Conservation (phyloP, 75 land plant genomes). For the Pinus tabuliformis region DNA sequence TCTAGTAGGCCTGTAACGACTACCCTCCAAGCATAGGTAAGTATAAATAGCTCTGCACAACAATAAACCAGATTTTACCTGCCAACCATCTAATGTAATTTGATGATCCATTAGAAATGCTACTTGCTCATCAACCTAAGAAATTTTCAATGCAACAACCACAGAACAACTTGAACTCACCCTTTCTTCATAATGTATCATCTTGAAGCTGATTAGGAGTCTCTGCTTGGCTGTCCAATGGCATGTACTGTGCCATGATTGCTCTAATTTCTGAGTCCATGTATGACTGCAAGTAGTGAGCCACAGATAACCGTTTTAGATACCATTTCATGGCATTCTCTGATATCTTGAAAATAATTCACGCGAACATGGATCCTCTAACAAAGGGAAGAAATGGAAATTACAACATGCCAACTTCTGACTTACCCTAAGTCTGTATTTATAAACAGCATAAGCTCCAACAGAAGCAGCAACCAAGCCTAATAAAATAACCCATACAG, state of each 20-base stretch:
- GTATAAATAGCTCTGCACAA: background rate
- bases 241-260: constrained; percentile 5
- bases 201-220: background rate
- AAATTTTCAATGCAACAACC: constrained; percentile 4
- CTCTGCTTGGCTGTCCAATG: background rate
- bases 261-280: constrained; percentile 8
- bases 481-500: constrained; percentile 53
- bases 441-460: constrained; percentile 80
- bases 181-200: constrained; percentile 10
- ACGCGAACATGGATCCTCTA: background rate
- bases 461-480: constrained; percentile 52
- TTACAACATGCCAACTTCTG: constrained; percentile 4
- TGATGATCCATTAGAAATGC: background rate
- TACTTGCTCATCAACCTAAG: background rate
- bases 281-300: constrained; percentile 24
- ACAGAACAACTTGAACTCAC: background rate
- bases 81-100: background rate
- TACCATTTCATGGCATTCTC: background rate
- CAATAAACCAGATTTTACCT: background rate
- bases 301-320: background rate
- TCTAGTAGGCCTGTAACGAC: background rate
- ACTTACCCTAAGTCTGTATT: constrained; percentile 88
- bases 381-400: background rate
- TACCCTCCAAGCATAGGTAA: background rate
- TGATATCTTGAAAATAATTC: background rate